Conservation (phyloP, 495 filamentous ascomycete species). For the Hypoxylon rickii region DNA sequence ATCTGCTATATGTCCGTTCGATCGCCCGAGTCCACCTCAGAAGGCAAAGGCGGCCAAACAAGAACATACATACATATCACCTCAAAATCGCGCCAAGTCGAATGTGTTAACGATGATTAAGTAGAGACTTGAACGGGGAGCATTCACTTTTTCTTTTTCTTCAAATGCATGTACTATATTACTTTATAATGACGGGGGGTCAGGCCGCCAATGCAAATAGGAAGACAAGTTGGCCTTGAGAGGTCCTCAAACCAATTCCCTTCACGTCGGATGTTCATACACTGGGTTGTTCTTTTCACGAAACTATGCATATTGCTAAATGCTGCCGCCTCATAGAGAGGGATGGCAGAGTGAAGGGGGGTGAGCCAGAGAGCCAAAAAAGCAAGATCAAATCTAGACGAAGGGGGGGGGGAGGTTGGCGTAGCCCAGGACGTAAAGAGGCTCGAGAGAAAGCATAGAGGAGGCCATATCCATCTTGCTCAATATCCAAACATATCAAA, state of each 20-base stretch:
- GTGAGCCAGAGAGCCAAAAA: neutral
- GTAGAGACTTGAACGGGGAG: too few relatives aligned
- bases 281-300: conserved; percentile 12
- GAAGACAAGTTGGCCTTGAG: conserved; percentile 2
- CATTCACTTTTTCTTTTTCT: conserved; percentile 20
- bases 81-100: neutral
- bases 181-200: conserved; percentile 31
- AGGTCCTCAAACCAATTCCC: conserved; percentile 5
- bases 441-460: neutral
- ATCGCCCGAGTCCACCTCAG: neutral
- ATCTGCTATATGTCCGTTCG: conserved; percentile 11
- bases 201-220: conserved; percentile 16
- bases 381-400: too few relatives aligned
- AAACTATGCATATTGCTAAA: neutral
- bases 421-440: conserved; percentile 10
- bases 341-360: neutral
- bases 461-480: conserved; percentile 18
- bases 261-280: conserved; percentile 12
- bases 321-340: too few relatives aligned
- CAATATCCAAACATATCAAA: conserved; percentile 27
- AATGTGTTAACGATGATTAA: neutral
- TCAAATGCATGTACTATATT: conserved; percentile 38
- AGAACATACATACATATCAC: too few relatives aligned
- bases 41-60: too few relatives aligned
- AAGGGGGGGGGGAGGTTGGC: neutral